Evolutionary conservation across 768 basidiomycete genomes (phyloP), one percentile per base, ranked within the genome.

Genomic region (Leucocoprinus birnbaumii): DNA sequence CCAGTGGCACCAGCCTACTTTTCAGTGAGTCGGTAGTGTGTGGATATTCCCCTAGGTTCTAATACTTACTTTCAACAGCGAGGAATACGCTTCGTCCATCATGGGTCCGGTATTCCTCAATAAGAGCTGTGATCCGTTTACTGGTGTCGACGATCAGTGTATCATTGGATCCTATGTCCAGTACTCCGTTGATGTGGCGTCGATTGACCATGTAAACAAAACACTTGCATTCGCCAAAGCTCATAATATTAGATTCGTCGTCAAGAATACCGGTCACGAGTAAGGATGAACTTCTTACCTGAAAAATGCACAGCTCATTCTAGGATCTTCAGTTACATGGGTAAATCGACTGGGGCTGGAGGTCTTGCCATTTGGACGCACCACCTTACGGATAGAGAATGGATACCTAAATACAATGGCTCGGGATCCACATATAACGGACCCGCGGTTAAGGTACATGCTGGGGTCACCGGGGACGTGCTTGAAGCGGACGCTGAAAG

Each of bases 201-300:
- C 42, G 6, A 53, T 46, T 11, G 59, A 60, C n/a, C 59, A 65
- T 38, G 48, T 55, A 19, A 57, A 63, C 49, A 59, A 61, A 40
- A 61, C 64, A 27, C 56, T 65, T 38, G 59, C 56, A 26, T 65
- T 65, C 41, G 61, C 64, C 8, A 56, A 56, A 24, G 43, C 57
- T 8, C 53, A 62, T 34, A 63, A 65, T 43, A 51, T 65, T 19
- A 56, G 64, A 18, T 61, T 65, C 24, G 54, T 65, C n/a, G 58
- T 65, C 9, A 61, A 63, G 38, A 65, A 63, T 48, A 63, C 62
- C 0, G 64, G 64, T 16, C 64, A 65, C 37, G 64, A 65, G 50
- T 58, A 25, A 35, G 43, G 35, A 24, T 25, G 31, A 3, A 9
- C 26, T 3, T 40, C 10, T 14, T 35, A 49, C 21, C 37, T 25